These are phyloP conservation scores for Euphorbia corollata DNA, from an alignment of 441 rosid species.

Conservation along the genomic window DNA sequence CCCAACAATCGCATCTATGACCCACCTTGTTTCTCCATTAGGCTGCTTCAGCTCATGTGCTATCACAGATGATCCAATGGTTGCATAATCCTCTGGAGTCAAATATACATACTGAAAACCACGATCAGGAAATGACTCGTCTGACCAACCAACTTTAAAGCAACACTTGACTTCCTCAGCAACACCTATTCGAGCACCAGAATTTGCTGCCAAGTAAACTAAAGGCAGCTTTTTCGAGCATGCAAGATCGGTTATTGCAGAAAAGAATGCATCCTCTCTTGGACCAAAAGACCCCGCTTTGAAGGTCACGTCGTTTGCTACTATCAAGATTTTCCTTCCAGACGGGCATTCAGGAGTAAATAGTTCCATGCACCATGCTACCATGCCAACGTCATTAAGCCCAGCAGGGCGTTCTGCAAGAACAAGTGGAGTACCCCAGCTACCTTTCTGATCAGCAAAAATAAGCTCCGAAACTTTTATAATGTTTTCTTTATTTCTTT, in stretches of 20 bases:
- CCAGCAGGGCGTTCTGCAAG: conserved; percentile 61
- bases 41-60: conserved; percentile 78
- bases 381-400: conserved; percentile 92
- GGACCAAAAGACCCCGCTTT: conserved; percentile 99
- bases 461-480: conserved; percentile 70
- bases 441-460: conserved; percentile 60
- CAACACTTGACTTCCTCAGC: conserved; percentile 94
- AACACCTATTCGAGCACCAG: conserved; percentile 97
- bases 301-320: conserved; percentile 92
- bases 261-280: conserved; percentile 95
- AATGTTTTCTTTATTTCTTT: conserved; percentile 46
- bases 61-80: conserved; percentile 71
- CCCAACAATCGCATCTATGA: conserved; percentile 89
- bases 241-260: conserved; percentile 88
- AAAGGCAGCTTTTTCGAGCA: conserved; percentile 84
- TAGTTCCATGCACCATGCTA: conserved; percentile 95
- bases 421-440: conserved; percentile 68
- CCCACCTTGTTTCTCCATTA: conserved; percentile 83
- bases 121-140: conserved; percentile 75
- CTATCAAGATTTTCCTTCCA: conserved; percentile 77
- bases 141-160: conserved; percentile 94
- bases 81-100: conserved; percentile 63
- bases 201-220: conserved; percentile 95
- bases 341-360: conserved; percentile 89
- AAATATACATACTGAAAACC: conserved; percentile 91